Evolutionary conservation across 768 basidiomycete genomes (phyloP).

Genomic region (Gelatoporia subvermispora): DNA sequence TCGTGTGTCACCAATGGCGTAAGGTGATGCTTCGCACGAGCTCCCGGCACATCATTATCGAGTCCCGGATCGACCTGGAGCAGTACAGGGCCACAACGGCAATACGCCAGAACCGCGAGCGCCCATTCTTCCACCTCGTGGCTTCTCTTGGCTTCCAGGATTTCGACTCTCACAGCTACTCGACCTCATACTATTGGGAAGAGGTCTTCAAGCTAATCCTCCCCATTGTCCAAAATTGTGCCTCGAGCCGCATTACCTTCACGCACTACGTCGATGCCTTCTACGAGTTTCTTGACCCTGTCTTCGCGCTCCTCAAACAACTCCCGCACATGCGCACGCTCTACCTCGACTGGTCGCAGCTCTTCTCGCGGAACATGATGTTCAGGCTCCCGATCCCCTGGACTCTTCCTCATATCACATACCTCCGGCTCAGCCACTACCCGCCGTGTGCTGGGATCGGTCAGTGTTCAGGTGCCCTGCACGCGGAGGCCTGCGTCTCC

Average conservation of each 20-base stretch:
- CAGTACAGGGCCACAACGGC: background rate
- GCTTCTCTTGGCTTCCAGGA: background rate
- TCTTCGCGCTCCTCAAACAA: background rate
- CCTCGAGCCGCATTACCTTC: background rate
- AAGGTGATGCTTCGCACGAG: background rate
- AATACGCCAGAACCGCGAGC: background rate
- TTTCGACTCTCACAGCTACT: background rate
- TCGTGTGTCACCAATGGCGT: background rate
- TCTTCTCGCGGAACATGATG: background rate
- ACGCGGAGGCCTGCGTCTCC: background rate
- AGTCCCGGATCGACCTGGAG: background rate
- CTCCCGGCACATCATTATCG: background rate
- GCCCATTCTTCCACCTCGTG: background rate
- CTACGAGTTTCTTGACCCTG: background rate
- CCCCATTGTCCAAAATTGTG: background rate
- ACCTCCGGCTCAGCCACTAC: background rate
- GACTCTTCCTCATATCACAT: background rate
- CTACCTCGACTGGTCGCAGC: background rate
- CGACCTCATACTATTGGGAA: background rate
- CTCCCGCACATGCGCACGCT: background rate
- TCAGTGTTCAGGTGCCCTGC: too few species aligned
- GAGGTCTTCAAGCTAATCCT: background rate
- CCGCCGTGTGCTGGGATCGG: background rate
- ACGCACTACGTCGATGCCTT: background rate
- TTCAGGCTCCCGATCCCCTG: too few species aligned